Evolutionary conservation across 2,329 filamentous ascomycete genomes (phyloP), one percentile per base, ranked within the genome.

Genomic region (Colletotrichum nymphaeae): DNA sequence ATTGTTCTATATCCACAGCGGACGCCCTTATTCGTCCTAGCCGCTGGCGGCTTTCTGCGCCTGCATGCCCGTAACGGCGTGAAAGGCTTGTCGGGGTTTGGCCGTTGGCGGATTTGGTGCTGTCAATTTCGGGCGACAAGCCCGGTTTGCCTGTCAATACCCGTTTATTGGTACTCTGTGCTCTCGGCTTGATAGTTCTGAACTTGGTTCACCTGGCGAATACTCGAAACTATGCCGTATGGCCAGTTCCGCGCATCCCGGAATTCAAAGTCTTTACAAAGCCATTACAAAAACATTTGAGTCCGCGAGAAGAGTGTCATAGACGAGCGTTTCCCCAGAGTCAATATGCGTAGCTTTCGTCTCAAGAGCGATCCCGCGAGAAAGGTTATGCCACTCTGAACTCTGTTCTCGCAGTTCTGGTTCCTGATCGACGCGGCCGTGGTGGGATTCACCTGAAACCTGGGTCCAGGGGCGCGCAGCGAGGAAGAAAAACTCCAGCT

Each of bases 351-450:
- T n/a, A 62, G 12, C 16, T 60, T 70, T 62, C 49, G 49, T 66
- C 62, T 57, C n/a, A 63, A 6, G 5, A 46, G 63, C 5, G 22
- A 49, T 62, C 37, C 46, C 28, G n/a, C 35, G 12, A 37, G 12
- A 35, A n/a, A 52, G 24, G 24, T 35, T 5, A 65, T 66, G 59
- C 56, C 24, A 30, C 22, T n/a, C 53, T 26, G 70, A 72, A 66
- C 62, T 71, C 56, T 66, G 67, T 58, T 46, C 22, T 42, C 6
- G 16, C 32, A 42, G 5, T 42, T 42, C 37, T 62, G 55, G 60
- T 73, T 37, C 35, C 55, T 66, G 71, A 73, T 73, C 71, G 62
- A 73, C 67, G 71, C 62, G 67, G 49, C 71, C 62, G 55, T 53
- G 46, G 67, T 73, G 28, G 67, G 2, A 37, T 60, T 66, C 55